phyloP scores from a whole-genome alignment of 129 eudicot genomes.

The Arctium minus region DNA sequence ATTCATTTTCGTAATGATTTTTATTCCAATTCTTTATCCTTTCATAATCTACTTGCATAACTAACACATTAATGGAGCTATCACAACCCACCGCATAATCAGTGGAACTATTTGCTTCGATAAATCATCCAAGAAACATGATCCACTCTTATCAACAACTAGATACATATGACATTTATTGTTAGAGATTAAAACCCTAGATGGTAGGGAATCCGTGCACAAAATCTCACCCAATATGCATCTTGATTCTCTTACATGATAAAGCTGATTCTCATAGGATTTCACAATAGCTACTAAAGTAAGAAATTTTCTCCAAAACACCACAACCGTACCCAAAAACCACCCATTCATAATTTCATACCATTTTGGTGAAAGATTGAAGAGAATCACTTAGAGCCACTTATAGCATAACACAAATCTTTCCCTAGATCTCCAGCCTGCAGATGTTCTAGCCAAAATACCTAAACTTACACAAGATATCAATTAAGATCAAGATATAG shows the following conservation, averaged over 20 bases:
- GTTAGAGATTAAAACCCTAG: neutral
- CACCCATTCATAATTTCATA: neutral
- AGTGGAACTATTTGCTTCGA: neutral
- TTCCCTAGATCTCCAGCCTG: neutral
- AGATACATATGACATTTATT: neutral
- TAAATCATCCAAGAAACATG: neutral
- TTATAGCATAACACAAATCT: constrained; percentile 2
- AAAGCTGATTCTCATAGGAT: neutral
- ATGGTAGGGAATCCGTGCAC: neutral
- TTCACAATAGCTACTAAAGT: neutral
- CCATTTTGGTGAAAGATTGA: neutral
- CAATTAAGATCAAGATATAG: neutral
- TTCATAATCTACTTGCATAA: neutral
- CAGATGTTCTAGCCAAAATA: neutral
- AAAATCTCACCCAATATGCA: neutral
- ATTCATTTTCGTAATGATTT: neutral
- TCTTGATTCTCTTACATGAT: neutral
- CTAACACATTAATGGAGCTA: neutral
- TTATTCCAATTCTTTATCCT: neutral
- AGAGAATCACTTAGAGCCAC: neutral
- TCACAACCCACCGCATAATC: neutral
- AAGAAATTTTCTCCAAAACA: neutral
- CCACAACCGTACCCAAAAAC: neutral
- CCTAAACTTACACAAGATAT: neutral
- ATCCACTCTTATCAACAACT: neutral